A percentile compares a stretch with the other conserved stretches of the same genome.
Conservation (phyloP, 2,329 filamentous ascomycete genomes). For the Colletotrichum incanum region DNA sequence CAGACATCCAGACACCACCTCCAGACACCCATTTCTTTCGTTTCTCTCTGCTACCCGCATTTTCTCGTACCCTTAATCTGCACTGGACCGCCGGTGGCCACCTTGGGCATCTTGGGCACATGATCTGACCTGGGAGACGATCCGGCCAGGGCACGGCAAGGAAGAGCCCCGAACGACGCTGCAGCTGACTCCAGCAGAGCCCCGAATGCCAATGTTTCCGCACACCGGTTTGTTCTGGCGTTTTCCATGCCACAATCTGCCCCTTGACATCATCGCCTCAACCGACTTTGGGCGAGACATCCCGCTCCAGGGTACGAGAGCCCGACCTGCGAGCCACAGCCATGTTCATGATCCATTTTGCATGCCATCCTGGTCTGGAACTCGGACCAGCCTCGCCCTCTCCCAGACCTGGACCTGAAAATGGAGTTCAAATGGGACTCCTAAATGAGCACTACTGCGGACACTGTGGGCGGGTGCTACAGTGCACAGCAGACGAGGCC, state of each 20-base stretch:
- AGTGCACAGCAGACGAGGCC: slow-evolving; percentile 21
- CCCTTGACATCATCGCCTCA: slow-evolving; percentile 39
- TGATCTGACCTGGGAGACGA: slow-evolving; percentile 5
- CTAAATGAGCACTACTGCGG: slow-evolving; percentile 11
- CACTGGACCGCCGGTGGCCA: slow-evolving; percentile 1
- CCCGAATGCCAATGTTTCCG: slow-evolving; percentile 28
- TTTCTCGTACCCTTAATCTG: slow-evolving; percentile 23
- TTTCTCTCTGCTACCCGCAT: slow-evolving; percentile 23
- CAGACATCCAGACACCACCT: slow-evolving; percentile 39
- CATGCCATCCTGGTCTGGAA: slow-evolving; percentile 26
- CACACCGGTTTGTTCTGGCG: not conserved
- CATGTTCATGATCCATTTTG: slow-evolving; percentile 12
- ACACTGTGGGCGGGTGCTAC: not conserved
- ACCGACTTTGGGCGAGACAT: slow-evolving; percentile 17
- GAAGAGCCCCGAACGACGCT: slow-evolving; percentile 9
- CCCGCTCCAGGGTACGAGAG: slow-evolving; percentile 22
- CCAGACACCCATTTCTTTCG: slow-evolving; percentile 33
- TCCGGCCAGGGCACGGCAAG: slow-evolving; percentile 13
- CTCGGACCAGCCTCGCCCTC: slow-evolving; percentile 7
- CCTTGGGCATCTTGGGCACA: slow-evolving; percentile 18
- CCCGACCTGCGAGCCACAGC: slow-evolving; percentile 24
- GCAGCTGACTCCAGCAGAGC: slow-evolving; percentile 22
- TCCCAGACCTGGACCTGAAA: not conserved
- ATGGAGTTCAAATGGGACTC: not conserved
- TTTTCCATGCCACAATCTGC: slow-evolving; percentile 5